Percentiles rank a stretch among this genome's conserved stretches.
phyloP scores from a whole-genome alignment of 129 eudicot genomes.

The Kitagawia praeruptora region DNA sequence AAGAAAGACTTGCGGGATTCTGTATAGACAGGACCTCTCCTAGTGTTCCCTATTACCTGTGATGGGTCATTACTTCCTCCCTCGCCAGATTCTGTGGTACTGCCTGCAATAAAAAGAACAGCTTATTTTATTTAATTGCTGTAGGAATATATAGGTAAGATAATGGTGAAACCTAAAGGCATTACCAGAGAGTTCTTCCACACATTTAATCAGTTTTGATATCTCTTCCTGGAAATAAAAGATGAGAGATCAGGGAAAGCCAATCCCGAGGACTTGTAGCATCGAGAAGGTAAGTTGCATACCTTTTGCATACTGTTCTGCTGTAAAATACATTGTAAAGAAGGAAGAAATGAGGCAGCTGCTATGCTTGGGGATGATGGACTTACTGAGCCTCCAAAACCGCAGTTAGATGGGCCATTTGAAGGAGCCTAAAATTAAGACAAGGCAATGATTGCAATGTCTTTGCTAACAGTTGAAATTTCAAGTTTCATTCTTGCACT shows the following conservation, averaged over 20 bases:
- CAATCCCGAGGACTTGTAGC: not conserved
- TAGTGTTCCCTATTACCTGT: constrained; percentile 32
- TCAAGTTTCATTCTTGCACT: constrained; percentile 9
- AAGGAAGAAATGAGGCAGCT: constrained; percentile 67
- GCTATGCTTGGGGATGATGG: constrained; percentile 30
- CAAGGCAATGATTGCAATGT: constrained; percentile 22
- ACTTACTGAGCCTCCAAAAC: constrained; percentile 32
- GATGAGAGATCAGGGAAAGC: constrained; percentile 1
- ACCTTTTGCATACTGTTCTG: constrained; percentile 81
- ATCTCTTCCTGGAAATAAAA: constrained; percentile 60
- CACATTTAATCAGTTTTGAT: constrained; percentile 56
- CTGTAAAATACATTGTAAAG: constrained; percentile 72
- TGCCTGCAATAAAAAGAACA: constrained; percentile 31
- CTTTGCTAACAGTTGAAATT: constrained; percentile 14
- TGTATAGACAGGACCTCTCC: not conserved
- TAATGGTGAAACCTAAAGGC: constrained; percentile 10
- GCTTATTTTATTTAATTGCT: not conserved
- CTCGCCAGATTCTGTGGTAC: constrained; percentile 35
- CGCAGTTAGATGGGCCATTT: constrained; percentile 23
- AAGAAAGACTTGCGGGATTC: not conserved
- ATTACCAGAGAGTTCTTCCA: constrained; percentile 66
- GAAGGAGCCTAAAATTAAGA: constrained; percentile 38
- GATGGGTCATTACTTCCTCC: constrained; percentile 39
- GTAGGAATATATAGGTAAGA: not conserved
- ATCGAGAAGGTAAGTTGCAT: constrained; percentile 21